Base-by-base conservation (phyloP, 495 filamentous ascomycete species). In the Penicillium angulare region DNA sequence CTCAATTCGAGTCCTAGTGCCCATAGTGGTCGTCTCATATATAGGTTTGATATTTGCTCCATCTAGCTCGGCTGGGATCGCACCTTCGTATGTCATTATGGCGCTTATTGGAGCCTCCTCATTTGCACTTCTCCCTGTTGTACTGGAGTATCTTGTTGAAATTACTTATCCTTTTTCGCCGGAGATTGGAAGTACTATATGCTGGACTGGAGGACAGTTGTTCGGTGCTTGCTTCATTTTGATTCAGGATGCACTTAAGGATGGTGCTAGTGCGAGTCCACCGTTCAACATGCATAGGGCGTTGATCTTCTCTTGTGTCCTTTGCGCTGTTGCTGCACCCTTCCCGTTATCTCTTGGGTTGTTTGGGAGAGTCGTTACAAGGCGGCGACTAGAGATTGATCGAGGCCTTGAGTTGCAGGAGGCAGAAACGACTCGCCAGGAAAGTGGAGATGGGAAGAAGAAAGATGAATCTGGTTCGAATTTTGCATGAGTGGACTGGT, bases 161-260 rank as follows among this genome's bases (percentile, higher is more conserved):
- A 75, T 95, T 54, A 90, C 90, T 15, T 86, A 90, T 53, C 92
- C 92, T 0, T 83, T 92, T 20, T 85, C 83, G n/a, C 90, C 93
- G 1, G 92, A 93, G 74, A 81, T 96, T 42, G 86, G 89, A 6
- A 86, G 80, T 44, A 88, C 87, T 39, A 75, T 95, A 23, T 85
- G 86, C 59, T 97, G 92, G 93, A 79, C 79, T 8, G 87, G 86
- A 13, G 92, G 91, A 0, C 73, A 76, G 57, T 48, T 78, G 7
- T 63, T 92, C 0, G 93, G 93, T 1, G 92, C 79, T 0, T 63
- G 93, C 8, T 96, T 96, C 62, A 86, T 97, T 60, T 61, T 98
- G 16, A 69, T 89, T 31, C 86, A 87, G 68, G 87, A 89, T 60
- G 89, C 86, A 35, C 71, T 97, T 58, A 89, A 87, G 68, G 86